phyloP scores from a whole-genome alignment of 2,329 filamentous ascomycete genomes.

The Diaporthe citri region DNA sequence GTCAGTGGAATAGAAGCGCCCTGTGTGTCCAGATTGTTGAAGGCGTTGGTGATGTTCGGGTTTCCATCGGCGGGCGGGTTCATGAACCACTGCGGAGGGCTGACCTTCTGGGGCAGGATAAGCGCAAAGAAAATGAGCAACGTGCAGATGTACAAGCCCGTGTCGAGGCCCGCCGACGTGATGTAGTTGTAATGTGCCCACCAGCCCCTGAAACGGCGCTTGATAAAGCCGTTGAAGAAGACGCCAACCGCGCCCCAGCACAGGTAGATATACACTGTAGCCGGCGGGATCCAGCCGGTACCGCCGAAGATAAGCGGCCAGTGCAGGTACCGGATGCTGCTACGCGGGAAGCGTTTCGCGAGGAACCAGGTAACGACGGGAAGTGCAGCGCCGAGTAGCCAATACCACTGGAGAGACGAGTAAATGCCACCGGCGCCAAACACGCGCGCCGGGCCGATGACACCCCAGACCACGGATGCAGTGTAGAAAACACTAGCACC shows the following conservation, averaged over 20 bases:
- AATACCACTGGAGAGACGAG: constrained; percentile 47
- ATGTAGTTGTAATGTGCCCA: constrained; percentile 70
- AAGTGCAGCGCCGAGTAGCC: constrained; percentile 46
- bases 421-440: constrained; percentile 50
- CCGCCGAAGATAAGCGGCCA: constrained; percentile 50
- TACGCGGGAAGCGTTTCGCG: constrained; percentile 43
- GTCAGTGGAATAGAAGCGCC: constrained; percentile 33
- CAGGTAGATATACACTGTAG: constrained; percentile 64
- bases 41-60: constrained; percentile 43
- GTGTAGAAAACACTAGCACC: constrained; percentile 53
- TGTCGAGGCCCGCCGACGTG: constrained; percentile 64
- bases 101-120: constrained; percentile 37
- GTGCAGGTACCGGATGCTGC: constrained; percentile 46
- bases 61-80: constrained; percentile 55
- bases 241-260: constrained; percentile 60
- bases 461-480: constrained; percentile 55
- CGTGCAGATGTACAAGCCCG: constrained; percentile 64
- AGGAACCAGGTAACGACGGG: constrained; percentile 46
- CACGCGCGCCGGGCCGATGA: constrained; percentile 51
- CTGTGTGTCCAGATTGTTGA: constrained; percentile 32
- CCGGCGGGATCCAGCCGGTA: constrained; percentile 48
- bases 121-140: constrained; percentile 57
- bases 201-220: constrained; percentile 61
- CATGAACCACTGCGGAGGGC: constrained; percentile 41
- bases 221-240: constrained; percentile 64